Percentiles rank a stretch among this genome's conserved stretches.
These are phyloP conservation scores for Immersiella caudata DNA, from an alignment of 495 filamentous ascomycete genomes.

Conservation along the genomic window DNA sequence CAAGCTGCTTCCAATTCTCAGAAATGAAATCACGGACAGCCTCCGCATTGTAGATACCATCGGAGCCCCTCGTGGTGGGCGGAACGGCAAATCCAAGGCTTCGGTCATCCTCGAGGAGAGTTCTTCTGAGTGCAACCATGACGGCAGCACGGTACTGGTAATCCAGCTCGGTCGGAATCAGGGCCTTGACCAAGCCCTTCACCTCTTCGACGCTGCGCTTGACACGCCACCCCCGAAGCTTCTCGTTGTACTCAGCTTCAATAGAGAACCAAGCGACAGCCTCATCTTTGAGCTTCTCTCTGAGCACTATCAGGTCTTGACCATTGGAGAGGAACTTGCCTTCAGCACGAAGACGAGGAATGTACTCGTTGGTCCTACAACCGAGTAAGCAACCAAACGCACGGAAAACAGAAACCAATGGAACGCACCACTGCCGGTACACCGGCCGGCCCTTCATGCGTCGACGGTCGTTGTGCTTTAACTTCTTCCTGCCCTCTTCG, in stretches of 20 bases:
- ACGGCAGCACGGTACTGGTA: slow-evolving; percentile 27
- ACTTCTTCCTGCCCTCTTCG: slow-evolving; percentile 39
- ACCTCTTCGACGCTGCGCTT: slow-evolving; percentile 33
- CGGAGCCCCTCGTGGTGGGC: slow-evolving; percentile 24
- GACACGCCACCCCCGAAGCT: slow-evolving; percentile 34
- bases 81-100: slow-evolving; percentile 34
- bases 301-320: slow-evolving; percentile 16
- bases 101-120: slow-evolving; percentile 40
- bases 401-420: no score
- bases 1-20: slow-evolving; percentile 40
- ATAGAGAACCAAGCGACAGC: slow-evolving; percentile 42
- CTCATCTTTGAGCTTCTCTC: slow-evolving; percentile 38
- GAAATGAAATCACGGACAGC: slow-evolving; percentile 40
- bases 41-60: slow-evolving; percentile 46
- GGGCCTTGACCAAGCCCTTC: slow-evolving; percentile 41
- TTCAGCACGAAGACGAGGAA: slow-evolving; percentile 45
- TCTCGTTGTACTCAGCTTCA: slow-evolving; percentile 29
- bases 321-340: slow-evolving; percentile 28
- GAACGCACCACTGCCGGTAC: slow-evolving; percentile 43
- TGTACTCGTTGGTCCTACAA: slow-evolving; percentile 55
- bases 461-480: slow-evolving; percentile 56
- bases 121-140: slow-evolving; percentile 40
- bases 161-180: slow-evolving; percentile 30
- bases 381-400: not conserved
- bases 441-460: slow-evolving; percentile 50